These are phyloP conservation scores for Pseudogymnoascus sp. DNA, from an alignment of 2,329 filamentous ascomycete species.

Conservation along the genomic window DNA sequence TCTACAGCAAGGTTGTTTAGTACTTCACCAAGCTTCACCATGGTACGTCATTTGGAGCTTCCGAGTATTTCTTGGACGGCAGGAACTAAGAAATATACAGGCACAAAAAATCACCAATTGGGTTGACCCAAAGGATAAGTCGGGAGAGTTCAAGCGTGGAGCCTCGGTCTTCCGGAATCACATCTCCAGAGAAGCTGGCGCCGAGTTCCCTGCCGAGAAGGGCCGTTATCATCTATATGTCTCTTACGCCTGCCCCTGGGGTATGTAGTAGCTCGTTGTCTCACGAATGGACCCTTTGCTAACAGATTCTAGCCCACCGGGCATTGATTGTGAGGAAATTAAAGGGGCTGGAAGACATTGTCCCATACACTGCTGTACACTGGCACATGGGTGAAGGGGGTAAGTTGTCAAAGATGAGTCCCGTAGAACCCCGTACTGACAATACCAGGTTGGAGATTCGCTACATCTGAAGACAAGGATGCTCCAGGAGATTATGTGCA, in stretches of 20 bases:
- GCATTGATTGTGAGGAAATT: constrained; percentile 81
- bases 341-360: constrained; percentile 84
- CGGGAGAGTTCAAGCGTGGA: constrained; percentile 89
- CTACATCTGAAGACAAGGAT: constrained; percentile 49
- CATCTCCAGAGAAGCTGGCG: constrained; percentile 53
- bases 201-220: constrained; percentile 68
- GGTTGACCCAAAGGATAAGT: constrained; percentile 69
- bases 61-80: background rate
- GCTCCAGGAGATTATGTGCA: constrained; percentile 54
- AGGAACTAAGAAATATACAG: constrained; percentile 10
- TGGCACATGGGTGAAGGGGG: constrained; percentile 61
- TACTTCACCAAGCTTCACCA: constrained; percentile 54
- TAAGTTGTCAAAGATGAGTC: constrained; percentile 14
- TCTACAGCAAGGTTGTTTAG: constrained; percentile 57
- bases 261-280: constrained; percentile 38
- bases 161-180: constrained; percentile 69
- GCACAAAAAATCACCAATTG: constrained; percentile 66
- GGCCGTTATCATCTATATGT: constrained; percentile 88
- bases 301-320: constrained; percentile 51
- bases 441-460: constrained; percentile 54
- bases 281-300: background rate
- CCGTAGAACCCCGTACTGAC: background rate
- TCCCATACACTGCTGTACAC: constrained; percentile 41
- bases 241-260: constrained; percentile 51
- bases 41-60: background rate